Conservation (phyloP, 306 rosid species). For the Cyclanthera cordifolia region DNA sequence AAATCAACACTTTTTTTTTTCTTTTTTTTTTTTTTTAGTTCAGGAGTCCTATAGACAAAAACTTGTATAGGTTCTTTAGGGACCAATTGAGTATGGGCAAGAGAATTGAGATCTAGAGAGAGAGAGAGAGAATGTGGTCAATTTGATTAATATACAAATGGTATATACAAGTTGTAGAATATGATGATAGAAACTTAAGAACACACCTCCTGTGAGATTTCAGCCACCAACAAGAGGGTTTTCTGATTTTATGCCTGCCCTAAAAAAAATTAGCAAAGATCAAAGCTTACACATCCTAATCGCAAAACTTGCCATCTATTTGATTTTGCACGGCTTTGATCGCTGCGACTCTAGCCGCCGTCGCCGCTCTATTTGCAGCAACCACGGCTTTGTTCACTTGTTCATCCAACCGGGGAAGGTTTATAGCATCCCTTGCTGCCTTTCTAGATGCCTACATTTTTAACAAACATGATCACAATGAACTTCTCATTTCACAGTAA, state of each 20-base stretch:
- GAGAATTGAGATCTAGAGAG: too few relatives aligned
- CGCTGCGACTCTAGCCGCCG: constrained; percentile 96
- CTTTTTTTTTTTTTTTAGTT: too few relatives aligned
- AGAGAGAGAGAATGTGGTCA: too few relatives aligned
- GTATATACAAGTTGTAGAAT: constrained; percentile 12
- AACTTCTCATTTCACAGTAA: too few relatives aligned
- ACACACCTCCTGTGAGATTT: constrained; percentile 10
- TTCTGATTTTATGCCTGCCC: constrained; percentile 2
- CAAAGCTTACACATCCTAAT: constrained; percentile 31
- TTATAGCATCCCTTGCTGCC: constrained; percentile 65
- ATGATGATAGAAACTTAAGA: background rate
- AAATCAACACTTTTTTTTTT: too few relatives aligned
- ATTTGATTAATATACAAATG: constrained; percentile 11
- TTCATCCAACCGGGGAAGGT: constrained; percentile 51
- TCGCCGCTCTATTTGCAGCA: constrained; percentile 81
- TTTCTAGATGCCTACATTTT: constrained; percentile 58
- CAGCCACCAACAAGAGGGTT: background rate
- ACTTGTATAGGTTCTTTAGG: too few relatives aligned
- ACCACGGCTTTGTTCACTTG: constrained; percentile 66
- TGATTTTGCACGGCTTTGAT: constrained; percentile 92
- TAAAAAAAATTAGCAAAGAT: constrained; percentile 28
- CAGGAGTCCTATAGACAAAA: too few relatives aligned
- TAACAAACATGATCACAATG: constrained; percentile 2
- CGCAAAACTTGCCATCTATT: constrained; percentile 84
- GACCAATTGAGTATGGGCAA: too few relatives aligned